Evolutionary conservation across 2,329 filamentous ascomycete species (phyloP), one percentile per base, ranked within the genome.

Genomic region (Davidsoniella virescens): DNA sequence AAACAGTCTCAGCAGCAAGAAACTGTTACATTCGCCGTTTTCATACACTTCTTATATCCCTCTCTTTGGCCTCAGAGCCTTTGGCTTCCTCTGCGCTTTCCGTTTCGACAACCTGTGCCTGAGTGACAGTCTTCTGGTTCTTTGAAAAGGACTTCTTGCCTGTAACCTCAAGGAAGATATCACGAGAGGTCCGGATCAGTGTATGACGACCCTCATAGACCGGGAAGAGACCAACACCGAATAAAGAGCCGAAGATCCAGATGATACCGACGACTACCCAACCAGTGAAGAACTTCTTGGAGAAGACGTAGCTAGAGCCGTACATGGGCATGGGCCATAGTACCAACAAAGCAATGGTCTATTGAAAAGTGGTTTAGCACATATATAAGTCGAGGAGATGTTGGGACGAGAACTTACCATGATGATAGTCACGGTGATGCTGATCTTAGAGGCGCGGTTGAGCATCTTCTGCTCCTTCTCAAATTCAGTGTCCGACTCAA

Each of bases 311-410:
- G 1, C 75, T 75, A 0, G 73, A 72, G 9, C 86, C 87, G 60
- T 92, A 94, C 78, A 94, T 80, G 1, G 87, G 87, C 74, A 94
- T 90, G 0, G 88, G 87, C 87, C 87, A 94, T 14, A 94, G 73
- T 2, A 94, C 71, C 0, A 94, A 68, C 51, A 94, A 69, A 0
- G 77, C 72, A 0, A 94, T 54, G 0, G 85, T 84, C 67, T 57
- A 49, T 16, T 0, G 4, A 2, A 20, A 2, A 5, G 18, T 12
- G 26, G 26, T 3, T 16, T 43, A 17, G 9, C n/a, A n/a, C n/a
- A n/a, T n/a, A n/a, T 8, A 20, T 5, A 3, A 2, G 2, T 16
- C 14, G 25, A 26, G 8, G 17, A 8, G 14, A 23, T 5, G 29
- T 8, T 4, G 17, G 5, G 12, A 85, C 70, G 56, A 73, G 63